A percentile compares a stretch with the other conserved stretches of the same genome.
Conservation (phyloP, 495 filamentous ascomycete species). For the Acidiella bohemica region DNA sequence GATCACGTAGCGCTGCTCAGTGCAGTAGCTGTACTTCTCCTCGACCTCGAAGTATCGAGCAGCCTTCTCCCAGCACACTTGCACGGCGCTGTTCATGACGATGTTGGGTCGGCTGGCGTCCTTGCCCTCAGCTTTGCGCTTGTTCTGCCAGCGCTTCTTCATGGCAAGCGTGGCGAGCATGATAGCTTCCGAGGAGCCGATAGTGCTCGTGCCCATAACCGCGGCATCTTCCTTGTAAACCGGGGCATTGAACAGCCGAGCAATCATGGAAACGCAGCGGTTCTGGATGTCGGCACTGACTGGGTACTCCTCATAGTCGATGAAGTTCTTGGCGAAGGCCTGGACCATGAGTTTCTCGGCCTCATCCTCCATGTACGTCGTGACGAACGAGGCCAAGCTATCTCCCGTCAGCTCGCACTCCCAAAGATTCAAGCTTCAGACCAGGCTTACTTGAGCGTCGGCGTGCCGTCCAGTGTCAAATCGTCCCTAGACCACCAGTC, state of each 20-base stretch:
- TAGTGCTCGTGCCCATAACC: slow-evolving; percentile 71
- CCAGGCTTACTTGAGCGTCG: slow-evolving; percentile 60
- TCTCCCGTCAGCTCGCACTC: slow-evolving; percentile 8
- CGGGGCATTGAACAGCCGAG: slow-evolving; percentile 69
- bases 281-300: slow-evolving; percentile 83
- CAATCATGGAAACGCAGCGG: slow-evolving; percentile 87
- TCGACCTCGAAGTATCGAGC: slow-evolving; percentile 90
- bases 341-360: slow-evolving; percentile 85
- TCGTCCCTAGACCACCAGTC: slow-evolving; percentile 42
- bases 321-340: slow-evolving; percentile 79
- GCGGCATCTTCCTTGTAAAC: slow-evolving; percentile 34
- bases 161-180: slow-evolving; percentile 83
- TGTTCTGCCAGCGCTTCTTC: slow-evolving; percentile 90
- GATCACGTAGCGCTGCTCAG: slow-evolving; percentile 65
- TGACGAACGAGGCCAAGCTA: slow-evolving; percentile 68
- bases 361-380: slow-evolving; percentile 83
- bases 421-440: not conserved
- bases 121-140: slow-evolving; percentile 64
- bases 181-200: slow-evolving; percentile 80
- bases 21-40: slow-evolving; percentile 79
- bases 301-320: slow-evolving; percentile 74
- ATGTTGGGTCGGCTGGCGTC: slow-evolving; percentile 67
- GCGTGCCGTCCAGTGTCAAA: slow-evolving; percentile 76
- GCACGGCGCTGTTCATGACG: slow-evolving; percentile 82
- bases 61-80: slow-evolving; percentile 95